These are phyloP conservation scores for Pinus tabuliformis DNA, from an alignment of 75 land plant genomes.

Conservation along the genomic window DNA sequence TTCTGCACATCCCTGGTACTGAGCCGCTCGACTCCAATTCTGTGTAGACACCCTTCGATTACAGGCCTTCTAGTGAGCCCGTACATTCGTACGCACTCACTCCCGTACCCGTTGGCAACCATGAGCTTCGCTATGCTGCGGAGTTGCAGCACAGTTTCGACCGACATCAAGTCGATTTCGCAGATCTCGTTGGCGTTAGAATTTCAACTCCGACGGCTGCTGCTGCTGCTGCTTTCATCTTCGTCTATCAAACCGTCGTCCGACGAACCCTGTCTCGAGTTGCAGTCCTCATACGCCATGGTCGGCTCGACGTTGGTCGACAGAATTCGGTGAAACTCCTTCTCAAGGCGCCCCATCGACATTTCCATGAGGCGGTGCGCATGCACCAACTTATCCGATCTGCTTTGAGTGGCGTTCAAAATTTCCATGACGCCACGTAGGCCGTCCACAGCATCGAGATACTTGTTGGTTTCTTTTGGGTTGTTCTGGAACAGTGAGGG, in stretches of 20 bases:
- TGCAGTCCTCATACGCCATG: too few species aligned
- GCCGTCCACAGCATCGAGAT: too few species aligned
- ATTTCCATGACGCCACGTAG: too few species aligned
- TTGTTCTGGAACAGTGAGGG: too few species aligned
- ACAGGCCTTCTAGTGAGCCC: constrained; percentile 41
- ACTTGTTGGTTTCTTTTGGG: too few species aligned
- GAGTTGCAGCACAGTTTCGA: constrained; percentile 16
- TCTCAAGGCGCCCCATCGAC: too few species aligned
- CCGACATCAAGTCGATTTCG: constrained; percentile 24
- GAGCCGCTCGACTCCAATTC: constrained; percentile 48
- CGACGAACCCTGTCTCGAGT: neutral
- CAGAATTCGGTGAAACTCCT: too few species aligned
- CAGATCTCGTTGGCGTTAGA: constrained; percentile 16
- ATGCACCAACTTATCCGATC: too few species aligned
- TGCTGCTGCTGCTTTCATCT: neutral
- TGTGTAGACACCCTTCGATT: constrained; percentile 51
- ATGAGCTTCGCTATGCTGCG: constrained; percentile 40
- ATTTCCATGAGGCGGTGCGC: too few species aligned
- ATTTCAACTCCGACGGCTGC: neutral
- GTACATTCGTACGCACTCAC: constrained; percentile 54
- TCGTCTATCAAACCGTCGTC: neutral
- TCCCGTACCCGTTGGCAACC: constrained; percentile 34
- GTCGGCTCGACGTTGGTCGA: too few species aligned
- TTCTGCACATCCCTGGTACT: constrained; percentile 59
- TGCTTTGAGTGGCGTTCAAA: too few species aligned